Evolutionary conservation across 2,329 filamentous ascomycete genomes (phyloP), one percentile per base, ranked within the genome.

Genomic region (Fusarium stilboides): DNA sequence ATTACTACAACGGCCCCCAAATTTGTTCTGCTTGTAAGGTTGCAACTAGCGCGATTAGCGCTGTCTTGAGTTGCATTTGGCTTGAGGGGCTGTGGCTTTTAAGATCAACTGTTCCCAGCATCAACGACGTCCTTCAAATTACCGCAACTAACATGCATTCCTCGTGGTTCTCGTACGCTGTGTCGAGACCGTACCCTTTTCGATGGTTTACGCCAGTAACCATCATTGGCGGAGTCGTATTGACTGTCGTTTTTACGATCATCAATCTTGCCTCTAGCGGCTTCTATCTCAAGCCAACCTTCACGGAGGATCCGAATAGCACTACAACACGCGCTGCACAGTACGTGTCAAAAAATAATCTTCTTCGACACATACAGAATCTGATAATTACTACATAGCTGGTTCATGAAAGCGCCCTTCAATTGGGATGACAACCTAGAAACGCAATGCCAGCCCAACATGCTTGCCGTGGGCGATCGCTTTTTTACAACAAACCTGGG

Each of bases 181-280:
- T 69, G 2, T 57, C 66, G 1, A 57, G 42, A 20, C 65, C 66
- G 1, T 69, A 56, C 8, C 65, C 66, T 4, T 69, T 68, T 5
- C 42, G 60, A 22, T 69, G 66, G 60, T 68, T 69, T 26, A 68
- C 65, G 1, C 52, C 55, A 0, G 60, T 69, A 5, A 39, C 44
- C 3, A 19, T 68, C 0, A 22, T n/a, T 0, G 65, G 60, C 5
- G 44, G 56, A 0, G 3, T 62, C 8, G 4, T 58, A 5, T 12
- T 68, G 6, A 51, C 36, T 0, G 56, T 62, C 0, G 0, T 69
- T 2, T 69, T 68, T 15, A 62, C 65, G 0, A 34, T 69, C 15
- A 34, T 68, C 24, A 69, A 69, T n/a, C 37, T 69, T 9, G 66
- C 52, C 3, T 69, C 65, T 0, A 68, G 53, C n/a, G 65, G 56